phyloP scores from a whole-genome alignment of 495 filamentous ascomycete genomes.

The Xylaria venustula region DNA sequence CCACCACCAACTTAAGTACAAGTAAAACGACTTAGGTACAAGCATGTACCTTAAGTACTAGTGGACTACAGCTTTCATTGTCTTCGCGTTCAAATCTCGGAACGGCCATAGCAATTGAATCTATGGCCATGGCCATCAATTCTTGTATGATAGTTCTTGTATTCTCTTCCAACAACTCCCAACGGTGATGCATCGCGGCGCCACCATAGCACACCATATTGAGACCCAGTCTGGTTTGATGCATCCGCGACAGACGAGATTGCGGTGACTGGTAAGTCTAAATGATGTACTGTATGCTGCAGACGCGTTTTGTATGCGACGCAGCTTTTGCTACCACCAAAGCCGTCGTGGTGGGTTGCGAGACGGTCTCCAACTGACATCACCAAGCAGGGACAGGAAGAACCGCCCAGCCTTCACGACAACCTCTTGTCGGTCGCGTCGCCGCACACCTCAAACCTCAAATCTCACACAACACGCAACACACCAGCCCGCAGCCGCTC shows the following conservation, averaged over 20 bases:
- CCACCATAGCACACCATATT: background rate
- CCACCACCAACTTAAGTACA: no score
- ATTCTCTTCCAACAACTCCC: constrained; percentile 2
- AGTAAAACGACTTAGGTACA: no score
- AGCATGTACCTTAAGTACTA: no score
- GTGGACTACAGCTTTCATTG: background rate
- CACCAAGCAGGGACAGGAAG: constrained; percentile 24
- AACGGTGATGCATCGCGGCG: background rate
- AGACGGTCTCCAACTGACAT: constrained; percentile 31
- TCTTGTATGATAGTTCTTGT: constrained; percentile 11
- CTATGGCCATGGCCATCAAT: background rate
- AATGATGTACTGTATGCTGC: background rate
- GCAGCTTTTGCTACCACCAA: constrained; percentile 5
- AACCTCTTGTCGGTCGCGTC: background rate
- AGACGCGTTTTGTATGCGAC: constrained; percentile 9
- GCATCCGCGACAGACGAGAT: background rate
- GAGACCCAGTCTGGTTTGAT: background rate
- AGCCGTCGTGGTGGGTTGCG: constrained; percentile 12
- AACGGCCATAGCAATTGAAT: background rate
- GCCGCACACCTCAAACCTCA: background rate
- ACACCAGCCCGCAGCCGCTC: background rate
- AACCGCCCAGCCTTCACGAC: constrained; percentile 10
- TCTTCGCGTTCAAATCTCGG: background rate
- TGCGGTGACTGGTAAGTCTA: constrained; percentile 1
- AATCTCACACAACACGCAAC: background rate